A percentile compares a stretch with the other conserved stretches of the same genome.
These are phyloP conservation scores for Musa acuminata DNA, from an alignment of 176 grass and related monocot species.

Conservation along the genomic window DNA sequence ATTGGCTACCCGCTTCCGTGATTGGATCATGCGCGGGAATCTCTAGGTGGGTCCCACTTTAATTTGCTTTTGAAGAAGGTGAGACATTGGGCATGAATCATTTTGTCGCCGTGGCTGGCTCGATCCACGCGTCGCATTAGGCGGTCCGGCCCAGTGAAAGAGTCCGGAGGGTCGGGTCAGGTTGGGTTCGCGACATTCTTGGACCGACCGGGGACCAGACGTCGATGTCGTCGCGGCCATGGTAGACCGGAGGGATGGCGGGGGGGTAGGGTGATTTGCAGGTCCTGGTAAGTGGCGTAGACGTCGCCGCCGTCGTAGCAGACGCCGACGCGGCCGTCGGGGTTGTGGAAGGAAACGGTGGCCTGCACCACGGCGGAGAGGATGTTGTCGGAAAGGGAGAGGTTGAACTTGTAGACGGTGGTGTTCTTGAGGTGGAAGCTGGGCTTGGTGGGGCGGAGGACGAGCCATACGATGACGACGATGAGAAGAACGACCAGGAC, in stretches of 20 bases:
- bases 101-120: too few species aligned
- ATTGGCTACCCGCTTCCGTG: background rate
- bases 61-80: background rate
- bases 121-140: too few species aligned
- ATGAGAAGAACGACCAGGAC: conserved; percentile 42
- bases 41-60: background rate
- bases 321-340: conserved; percentile 68
- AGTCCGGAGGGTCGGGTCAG: too few species aligned
- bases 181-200: too few species aligned
- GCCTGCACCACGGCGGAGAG: conserved; percentile 50
- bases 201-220: conserved; percentile 50
- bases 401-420: conserved; percentile 42
- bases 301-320: conserved; percentile 65
- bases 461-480: conserved; percentile 63
- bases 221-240: conserved; percentile 61
- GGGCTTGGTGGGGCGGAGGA: conserved; percentile 62
- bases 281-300: conserved; percentile 57
- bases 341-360: conserved; percentile 64
- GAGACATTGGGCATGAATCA: too few species aligned
- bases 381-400: conserved; percentile 32
- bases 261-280: too few species aligned
- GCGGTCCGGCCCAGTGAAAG: too few species aligned
- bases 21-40: background rate
- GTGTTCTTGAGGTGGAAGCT: too few species aligned
- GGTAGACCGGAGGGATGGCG: conserved; percentile 51